A percentile compares a stretch with the other conserved stretches of the same genome.
phyloP scores from a whole-genome alignment of 2,329 filamentous ascomycete genomes.

The Alternaria solani region DNA sequence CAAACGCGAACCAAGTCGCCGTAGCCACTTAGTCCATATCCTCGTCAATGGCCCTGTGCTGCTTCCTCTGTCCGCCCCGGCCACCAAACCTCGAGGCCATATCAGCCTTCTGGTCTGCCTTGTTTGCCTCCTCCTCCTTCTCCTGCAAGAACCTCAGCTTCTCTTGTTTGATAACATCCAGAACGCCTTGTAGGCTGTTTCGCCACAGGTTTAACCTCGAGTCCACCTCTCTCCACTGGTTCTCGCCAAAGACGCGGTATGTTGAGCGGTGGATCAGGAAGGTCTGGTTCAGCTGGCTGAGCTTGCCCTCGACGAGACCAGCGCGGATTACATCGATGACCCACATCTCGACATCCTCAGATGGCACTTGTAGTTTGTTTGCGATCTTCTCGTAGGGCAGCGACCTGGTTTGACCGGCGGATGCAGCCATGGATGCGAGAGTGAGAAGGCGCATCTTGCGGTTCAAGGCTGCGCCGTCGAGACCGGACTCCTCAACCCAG shows the following conservation, averaged over 20 bases:
- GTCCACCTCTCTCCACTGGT: conserved; percentile 96
- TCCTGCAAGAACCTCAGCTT: conserved; percentile 79
- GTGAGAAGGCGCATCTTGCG: conserved; percentile 97
- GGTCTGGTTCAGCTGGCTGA: conserved; percentile 89
- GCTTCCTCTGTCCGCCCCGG: conserved; percentile 34
- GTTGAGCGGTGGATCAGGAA: conserved; percentile 97
- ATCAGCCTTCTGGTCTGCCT: conserved; percentile 71
- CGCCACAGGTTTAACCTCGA: conserved; percentile 92
- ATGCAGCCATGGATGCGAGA: conserved; percentile 86
- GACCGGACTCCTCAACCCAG: conserved; percentile 79
- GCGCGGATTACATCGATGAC: conserved; percentile 98
- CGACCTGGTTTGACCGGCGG: conserved; percentile 77
- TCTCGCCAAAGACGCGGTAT: conserved; percentile 96
- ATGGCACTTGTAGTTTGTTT: conserved; percentile 81
- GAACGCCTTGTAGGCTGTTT: conserved; percentile 78
- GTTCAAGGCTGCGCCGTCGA: conserved; percentile 76
- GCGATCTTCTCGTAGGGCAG: conserved; percentile 88
- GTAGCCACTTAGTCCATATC: conserved; percentile 42
- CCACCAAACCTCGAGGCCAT: conserved; percentile 39
- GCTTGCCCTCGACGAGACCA: conserved; percentile 93
- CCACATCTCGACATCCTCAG: conserved; percentile 94
- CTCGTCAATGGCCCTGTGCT: conserved; percentile 47
- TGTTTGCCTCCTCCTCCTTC: conserved; percentile 78
- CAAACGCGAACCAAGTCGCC: conserved; percentile 15
- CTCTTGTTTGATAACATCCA: conserved; percentile 79